A percentile compares a stretch with the other conserved stretches of the same genome.
phyloP scores from a whole-genome alignment of 2,329 filamentous ascomycete genomes.

The Cyanodermella asteris region DNA sequence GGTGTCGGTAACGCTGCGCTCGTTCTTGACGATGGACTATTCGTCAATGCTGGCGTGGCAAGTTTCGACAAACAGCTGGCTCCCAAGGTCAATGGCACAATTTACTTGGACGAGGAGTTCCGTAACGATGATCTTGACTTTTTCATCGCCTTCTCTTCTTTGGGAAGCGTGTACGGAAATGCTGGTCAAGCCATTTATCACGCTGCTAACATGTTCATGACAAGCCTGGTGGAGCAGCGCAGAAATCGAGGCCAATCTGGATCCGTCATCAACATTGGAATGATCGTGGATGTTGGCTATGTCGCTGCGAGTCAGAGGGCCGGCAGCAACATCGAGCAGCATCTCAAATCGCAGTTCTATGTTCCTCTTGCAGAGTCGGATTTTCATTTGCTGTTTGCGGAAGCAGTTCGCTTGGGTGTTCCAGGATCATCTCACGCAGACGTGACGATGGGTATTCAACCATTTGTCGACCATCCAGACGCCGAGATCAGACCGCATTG shows the following conservation, averaged over 20 bases:
- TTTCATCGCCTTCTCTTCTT: conserved; percentile 17
- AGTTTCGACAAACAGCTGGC: conserved; percentile 5
- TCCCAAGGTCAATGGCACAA: conserved; percentile 19
- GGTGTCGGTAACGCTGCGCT: conserved; percentile 12
- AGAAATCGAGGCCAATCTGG: conserved; percentile 17
- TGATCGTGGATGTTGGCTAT: conserved; percentile 22
- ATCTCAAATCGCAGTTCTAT: no score
- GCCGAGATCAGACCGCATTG: not conserved
- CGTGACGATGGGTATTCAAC: conserved; percentile 3
- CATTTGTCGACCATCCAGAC: not conserved
- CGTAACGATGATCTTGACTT: conserved; percentile 14
- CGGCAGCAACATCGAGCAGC: no score
- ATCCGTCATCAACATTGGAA: conserved; percentile 18
- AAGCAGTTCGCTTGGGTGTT: conserved; percentile 5
- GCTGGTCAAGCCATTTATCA: conserved; percentile 23
- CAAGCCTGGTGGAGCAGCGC: conserved; percentile 16
- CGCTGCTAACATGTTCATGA: conserved; percentile 24
- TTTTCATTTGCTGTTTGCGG: conserved; percentile 5
- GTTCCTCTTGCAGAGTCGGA: conserved; percentile 3
- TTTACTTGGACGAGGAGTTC: conserved; percentile 9
- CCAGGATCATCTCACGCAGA: conserved; percentile 1
- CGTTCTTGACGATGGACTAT: conserved; percentile 8
- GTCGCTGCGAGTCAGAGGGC: conserved; percentile 9
- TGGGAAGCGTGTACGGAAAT: conserved; percentile 10
- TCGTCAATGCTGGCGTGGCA: conserved; percentile 9